Evolutionary conservation across 768 basidiomycete species (phyloP).

Genomic region (Amanita phalloides): DNA sequence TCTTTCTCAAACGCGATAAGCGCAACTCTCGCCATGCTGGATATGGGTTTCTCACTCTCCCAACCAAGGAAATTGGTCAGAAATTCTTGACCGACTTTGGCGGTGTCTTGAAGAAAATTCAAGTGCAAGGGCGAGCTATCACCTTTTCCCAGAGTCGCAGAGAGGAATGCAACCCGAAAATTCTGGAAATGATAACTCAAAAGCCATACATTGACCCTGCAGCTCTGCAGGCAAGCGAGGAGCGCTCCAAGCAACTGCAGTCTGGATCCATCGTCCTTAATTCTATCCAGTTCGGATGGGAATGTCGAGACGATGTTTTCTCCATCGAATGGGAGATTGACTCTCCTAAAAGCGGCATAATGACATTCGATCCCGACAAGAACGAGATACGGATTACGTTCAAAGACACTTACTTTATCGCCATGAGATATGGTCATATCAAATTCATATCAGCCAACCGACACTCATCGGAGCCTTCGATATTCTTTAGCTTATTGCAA

Average conservation of each 20-base stretch:
- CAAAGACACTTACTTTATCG: constrained; percentile 22
- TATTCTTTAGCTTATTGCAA: constrained; percentile 31
- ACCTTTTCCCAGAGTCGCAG: constrained; percentile 19
- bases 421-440: constrained; percentile 35
- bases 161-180: constrained; percentile 17
- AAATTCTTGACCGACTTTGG: constrained; percentile 35
- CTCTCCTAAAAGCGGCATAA: constrained; percentile 13
- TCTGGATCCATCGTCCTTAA: constrained; percentile 18
- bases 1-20: constrained; percentile 34
- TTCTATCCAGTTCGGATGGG: constrained; percentile 49
- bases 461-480: constrained; percentile 21
- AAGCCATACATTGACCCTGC: constrained; percentile 33
- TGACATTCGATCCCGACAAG: constrained; percentile 31
- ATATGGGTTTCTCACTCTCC: constrained; percentile 37
- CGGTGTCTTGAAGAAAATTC: constrained; percentile 12
- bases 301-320: constrained; percentile 44
- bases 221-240: constrained; percentile 22
- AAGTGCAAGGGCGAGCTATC: constrained; percentile 21
- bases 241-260: constrained; percentile 19
- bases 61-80: constrained; percentile 24
- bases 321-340: constrained; percentile 48
- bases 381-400: constrained; percentile 34
- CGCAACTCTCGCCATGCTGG: constrained; percentile 24
- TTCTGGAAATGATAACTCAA: constrained; percentile 25
- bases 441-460: constrained; percentile 23